Evolutionary conservation across 176 grass and related monocot genomes (phyloP), one percentile per base, ranked within the genome.

Genomic region (Zoysia pacifica): DNA sequence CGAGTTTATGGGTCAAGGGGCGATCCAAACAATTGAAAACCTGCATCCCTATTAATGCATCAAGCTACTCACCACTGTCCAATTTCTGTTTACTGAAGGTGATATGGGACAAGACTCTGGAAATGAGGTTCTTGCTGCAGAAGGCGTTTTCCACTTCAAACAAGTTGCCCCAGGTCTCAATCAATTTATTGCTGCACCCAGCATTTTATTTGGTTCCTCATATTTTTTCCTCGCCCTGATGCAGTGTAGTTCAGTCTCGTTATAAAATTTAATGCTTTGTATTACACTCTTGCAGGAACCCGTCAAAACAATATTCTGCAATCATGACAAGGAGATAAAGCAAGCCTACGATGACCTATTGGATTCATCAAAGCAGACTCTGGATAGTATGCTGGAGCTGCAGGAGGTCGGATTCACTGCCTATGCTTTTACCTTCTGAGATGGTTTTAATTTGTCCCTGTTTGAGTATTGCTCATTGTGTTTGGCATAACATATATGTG

Each of bases 111-210:
- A 94, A 86, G 80, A 90, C 87, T 20, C 70, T 97, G 49, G 95
- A 97, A 80, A 73, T 93, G 83, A 81, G 91, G 55, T 97, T 98
- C 81, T 86, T 93, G 73, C 87, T 94, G 56, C 92, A 94, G 72
- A 98, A 94, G 59, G 45, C 81, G 40, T 98, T 98, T 81, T 92
- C 95, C 73, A 83, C 68, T 85, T 91, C 95, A 54, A 98, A 98
- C 72, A 98, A 87, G 85, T 77, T 98, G 43, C 95, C 95, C 69
- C 88, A 89, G 95, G 92, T 98, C 11, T 72, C 52, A n/a, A 50
- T 41, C 45, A 40, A 68, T 68, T 68, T 2, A 58, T 47, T 62
- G 48, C 62, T 54, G 16, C 6, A 78, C 62, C 50, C 65, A 37
- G 12, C 44, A 78, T 71, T 28, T 52, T 65, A 14, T 56, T 65